Evolutionary conservation across 352 stramenopile genomes (phyloP), one percentile per base, ranked within the genome.

Genomic region (Poterioochromonas sp.): DNA sequence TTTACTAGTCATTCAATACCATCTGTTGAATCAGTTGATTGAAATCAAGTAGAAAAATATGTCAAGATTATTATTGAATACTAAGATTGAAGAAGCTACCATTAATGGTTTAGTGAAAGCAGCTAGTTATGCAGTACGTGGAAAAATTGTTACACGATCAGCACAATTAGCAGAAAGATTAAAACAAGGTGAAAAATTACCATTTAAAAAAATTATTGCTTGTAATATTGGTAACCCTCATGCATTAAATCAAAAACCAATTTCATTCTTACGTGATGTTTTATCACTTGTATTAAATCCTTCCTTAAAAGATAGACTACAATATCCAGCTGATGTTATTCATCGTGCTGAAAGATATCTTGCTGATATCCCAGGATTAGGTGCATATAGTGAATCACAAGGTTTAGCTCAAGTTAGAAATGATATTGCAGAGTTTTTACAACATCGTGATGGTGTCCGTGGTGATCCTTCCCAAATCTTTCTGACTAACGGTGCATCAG

Each of bases 191-290:
- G 8, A 62, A 12, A 8, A 2, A 32, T 32, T 62, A 32, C 51
- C 51, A 34, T 62, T 62, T 32, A 86, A 93, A 76, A 88, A 90
- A 78, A 85, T 95, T 74, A 92, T 96, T 77, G 88, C 90, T 79
- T 96, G 90, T 87, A 95, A 96, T 84, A 96, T 96, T 79, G 92
- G 92, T 77, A 97, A 97, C 85, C 92, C 92, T 77, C 92, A 94
- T 60, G 87, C 94, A 47, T 88, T 96, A 68, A 85, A 92, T 82
- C 93, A 97, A 83, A 77, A 90, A 83, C 93, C 93, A 5, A 90
- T 97, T 69, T 91, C 93, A 64, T 97, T 96, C 84, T 86, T 80
- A 77, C 87, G 92, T 39, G 87, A 97, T 83, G 92, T 97, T 64
- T 83, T 97, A 54, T 88, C 91, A 71, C 87, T 95, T 54, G 86